Evolutionary conservation across 352 stramenopile species (phyloP).

Genomic region (Phytophthora crassamura): DNA sequence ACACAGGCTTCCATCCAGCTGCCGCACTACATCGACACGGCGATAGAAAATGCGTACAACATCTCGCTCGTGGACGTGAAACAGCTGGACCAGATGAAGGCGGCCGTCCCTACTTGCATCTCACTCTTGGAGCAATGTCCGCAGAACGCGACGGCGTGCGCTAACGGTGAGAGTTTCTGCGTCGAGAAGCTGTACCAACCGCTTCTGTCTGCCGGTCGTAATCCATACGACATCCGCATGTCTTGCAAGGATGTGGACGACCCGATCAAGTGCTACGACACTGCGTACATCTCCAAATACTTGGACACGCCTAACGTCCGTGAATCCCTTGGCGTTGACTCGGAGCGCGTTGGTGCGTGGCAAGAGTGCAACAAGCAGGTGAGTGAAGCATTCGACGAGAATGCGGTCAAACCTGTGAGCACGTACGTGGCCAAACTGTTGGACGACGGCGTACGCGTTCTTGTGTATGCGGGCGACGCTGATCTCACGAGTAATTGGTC

Average conservation of each 20-base stretch:
- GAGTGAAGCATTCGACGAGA: conserved; percentile 77
- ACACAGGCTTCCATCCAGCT: conserved; percentile 58
- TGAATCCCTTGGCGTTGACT: conserved; percentile 43
- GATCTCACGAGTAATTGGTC: conserved; percentile 96
- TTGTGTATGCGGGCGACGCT: conserved; percentile 97
- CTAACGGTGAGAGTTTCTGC: conserved; percentile 56
- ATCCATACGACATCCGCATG: conserved; percentile 61
- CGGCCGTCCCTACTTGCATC: conserved; percentile 28
- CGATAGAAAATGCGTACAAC: conserved; percentile 69
- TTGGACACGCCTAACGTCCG: conserved; percentile 55
- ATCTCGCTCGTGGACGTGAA: conserved; percentile 51
- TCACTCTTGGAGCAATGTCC: conserved; percentile 39
- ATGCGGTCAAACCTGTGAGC: conserved; percentile 93
- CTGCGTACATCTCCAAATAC: conserved; percentile 71
- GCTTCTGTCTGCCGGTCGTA: conserved; percentile 39
- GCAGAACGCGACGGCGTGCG: conserved; percentile 40
- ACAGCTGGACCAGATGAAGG: conserved; percentile 46
- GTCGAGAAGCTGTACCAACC: conserved; percentile 54
- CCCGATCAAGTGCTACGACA: conserved; percentile 52
- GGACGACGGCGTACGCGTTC: conserved; percentile 63
- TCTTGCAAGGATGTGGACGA: conserved; percentile 35
- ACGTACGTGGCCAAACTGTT: conserved; percentile 88
- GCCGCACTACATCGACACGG: conserved; percentile 52
- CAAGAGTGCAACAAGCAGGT: conserved; percentile 92
- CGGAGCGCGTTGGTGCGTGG: conserved; percentile 63